These are phyloP conservation scores for Chalciporus sp. DNA, from an alignment of 1,284 basidiomycete species.

Conservation along the genomic window DNA sequence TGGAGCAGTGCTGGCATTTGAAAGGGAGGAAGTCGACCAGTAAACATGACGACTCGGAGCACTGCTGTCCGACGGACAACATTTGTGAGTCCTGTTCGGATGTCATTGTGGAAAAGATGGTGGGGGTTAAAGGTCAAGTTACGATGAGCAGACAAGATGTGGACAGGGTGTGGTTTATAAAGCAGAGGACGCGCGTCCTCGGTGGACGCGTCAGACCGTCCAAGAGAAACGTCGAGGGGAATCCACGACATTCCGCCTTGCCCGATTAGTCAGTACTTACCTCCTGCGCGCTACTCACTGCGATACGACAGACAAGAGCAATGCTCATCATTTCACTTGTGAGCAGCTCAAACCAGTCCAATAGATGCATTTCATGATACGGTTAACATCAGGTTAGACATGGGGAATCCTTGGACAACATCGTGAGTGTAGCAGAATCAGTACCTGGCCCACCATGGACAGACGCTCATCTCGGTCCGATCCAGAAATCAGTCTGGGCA, in stretches of 20 bases:
- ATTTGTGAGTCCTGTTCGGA: constrained; percentile 53
- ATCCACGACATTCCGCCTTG: constrained; percentile 7
- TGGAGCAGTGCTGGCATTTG: constrained; percentile 73
- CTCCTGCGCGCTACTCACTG: background rate
- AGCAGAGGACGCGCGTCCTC: constrained; percentile 22
- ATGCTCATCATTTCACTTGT: constrained; percentile 31
- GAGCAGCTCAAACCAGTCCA: constrained; percentile 7
- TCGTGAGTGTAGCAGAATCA: constrained; percentile 41
- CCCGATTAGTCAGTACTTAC: constrained; percentile 4
- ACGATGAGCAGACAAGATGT: no score
- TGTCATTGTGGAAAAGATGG: constrained; percentile 9
- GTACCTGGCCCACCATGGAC: background rate
- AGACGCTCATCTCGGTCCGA: background rate
- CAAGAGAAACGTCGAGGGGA: constrained; percentile 3
- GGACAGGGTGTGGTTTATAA: constrained; percentile 26
- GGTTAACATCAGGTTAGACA: constrained; percentile 61
- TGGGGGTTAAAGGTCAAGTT: background rate
- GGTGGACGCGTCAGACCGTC: constrained; percentile 25
- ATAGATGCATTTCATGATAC: constrained; percentile 19
- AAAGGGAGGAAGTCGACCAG: constrained; percentile 83
- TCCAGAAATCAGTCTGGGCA: constrained; percentile 68
- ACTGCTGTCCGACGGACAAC: constrained; percentile 70
- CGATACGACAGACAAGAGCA: background rate
- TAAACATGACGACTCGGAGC: constrained; percentile 60
- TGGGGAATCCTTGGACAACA: constrained; percentile 76